Evolutionary conservation across 371 early-diverging fungal genomes (phyloP).

Genomic region (Smittium mucronatum): DNA sequence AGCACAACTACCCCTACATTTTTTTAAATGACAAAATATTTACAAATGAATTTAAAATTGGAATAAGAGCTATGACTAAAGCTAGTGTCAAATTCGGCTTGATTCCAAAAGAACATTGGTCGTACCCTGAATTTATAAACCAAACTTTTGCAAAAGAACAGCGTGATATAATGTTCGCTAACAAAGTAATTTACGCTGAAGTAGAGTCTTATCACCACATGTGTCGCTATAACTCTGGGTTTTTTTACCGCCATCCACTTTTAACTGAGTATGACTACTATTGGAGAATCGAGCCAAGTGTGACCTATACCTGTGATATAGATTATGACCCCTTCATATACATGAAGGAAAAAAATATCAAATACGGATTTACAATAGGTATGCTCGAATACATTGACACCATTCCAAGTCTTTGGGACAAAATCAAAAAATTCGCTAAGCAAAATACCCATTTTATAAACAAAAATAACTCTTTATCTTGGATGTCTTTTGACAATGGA

Average conservation of each 20-base stretch:
- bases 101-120: slow-evolving; percentile 59
- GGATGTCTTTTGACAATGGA: slow-evolving; percentile 29
- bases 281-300: slow-evolving; percentile 93
- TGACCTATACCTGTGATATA: slow-evolving; percentile 72
- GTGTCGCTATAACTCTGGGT: slow-evolving; percentile 72
- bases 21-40: slow-evolving; percentile 78
- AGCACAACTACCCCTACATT: slow-evolving; percentile 84
- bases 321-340: slow-evolving; percentile 81
- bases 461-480: slow-evolving; percentile 24
- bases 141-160: slow-evolving; percentile 22
- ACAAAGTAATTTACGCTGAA: slow-evolving; percentile 36
- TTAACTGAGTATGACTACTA: slow-evolving; percentile 76
- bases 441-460: slow-evolving; percentile 31
- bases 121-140: slow-evolving; percentile 68
- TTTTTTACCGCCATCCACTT: slow-evolving; percentile 72
- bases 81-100: slow-evolving; percentile 39
- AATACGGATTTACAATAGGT: slow-evolving; percentile 73
- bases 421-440: slow-evolving; percentile 41
- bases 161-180: slow-evolving; percentile 19
- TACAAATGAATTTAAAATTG: slow-evolving; percentile 56
- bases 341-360: slow-evolving; percentile 67
- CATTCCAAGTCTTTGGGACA: slow-evolving; percentile 66
- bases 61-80: slow-evolving; percentile 42
- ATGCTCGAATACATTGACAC: slow-evolving; percentile 64
- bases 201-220: slow-evolving; percentile 50